Percentiles rank a stretch among this genome's conserved stretches.
Evolutionary conservation across 495 filamentous ascomycete genomes (phyloP).

Genomic region (Tuber umbilicatum): DNA sequence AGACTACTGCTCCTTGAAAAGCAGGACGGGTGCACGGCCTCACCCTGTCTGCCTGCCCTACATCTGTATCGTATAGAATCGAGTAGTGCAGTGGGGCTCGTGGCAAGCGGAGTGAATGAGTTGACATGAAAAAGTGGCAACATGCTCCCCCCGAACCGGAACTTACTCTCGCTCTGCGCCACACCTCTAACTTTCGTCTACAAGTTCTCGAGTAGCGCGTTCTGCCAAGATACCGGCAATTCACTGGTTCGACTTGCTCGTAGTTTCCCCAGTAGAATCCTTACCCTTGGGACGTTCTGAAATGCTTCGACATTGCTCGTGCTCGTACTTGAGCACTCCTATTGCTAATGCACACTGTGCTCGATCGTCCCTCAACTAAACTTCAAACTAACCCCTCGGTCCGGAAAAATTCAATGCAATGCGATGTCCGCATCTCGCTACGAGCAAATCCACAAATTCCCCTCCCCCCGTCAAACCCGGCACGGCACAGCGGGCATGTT

Average conservation of each 20-base stretch:
- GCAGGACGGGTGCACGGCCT: neutral
- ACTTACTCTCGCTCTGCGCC: neutral
- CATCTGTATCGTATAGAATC: neutral
- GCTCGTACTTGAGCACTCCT: no score
- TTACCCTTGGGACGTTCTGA: neutral
- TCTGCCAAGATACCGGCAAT: neutral
- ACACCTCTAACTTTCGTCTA: neutral
- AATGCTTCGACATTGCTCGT: no score
- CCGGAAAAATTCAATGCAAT: constrained; percentile 22
- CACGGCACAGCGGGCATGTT: neutral
- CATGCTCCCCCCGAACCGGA: neutral
- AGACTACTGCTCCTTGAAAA: neutral
- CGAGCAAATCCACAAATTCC: constrained; percentile 22
- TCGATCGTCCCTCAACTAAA: neutral
- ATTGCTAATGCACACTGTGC: neutral
- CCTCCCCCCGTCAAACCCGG: neutral
- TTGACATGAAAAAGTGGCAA: neutral
- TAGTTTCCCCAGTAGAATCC: neutral
- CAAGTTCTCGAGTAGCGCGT: neutral
- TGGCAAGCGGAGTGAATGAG: neutral
- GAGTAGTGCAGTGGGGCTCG: neutral
- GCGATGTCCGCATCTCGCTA: constrained; percentile 34
- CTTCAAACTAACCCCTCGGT: neutral
- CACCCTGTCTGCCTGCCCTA: neutral
- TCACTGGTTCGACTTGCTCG: neutral